phyloP scores from a whole-genome alignment of 768 basidiomycete genomes.

The Hygrophoropsis aurantiaca region DNA sequence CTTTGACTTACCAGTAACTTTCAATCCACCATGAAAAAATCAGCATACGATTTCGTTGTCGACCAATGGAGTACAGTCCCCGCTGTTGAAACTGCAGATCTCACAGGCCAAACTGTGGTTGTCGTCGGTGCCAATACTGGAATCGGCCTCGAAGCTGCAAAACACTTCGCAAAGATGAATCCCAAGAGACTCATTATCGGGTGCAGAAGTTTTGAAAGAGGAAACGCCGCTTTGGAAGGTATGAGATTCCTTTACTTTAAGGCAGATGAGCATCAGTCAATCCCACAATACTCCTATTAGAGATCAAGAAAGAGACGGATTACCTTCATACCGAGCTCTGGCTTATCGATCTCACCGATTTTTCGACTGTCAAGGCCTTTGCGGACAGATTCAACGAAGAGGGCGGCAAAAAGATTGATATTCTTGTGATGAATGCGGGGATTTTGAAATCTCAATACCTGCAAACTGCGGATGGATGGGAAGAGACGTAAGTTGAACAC shows the following conservation, averaged over 20 bases:
- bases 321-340: slow-evolving; percentile 36
- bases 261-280: no score
- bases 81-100: slow-evolving; percentile 15
- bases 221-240: slow-evolving; percentile 20
- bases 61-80: slow-evolving; percentile 17
- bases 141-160: slow-evolving; percentile 30
- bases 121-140: slow-evolving; percentile 34
- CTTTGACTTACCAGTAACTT: no score
- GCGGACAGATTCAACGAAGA: slow-evolving; percentile 24
- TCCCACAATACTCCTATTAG: slow-evolving; percentile 10
- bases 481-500: no score
- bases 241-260: neutral
- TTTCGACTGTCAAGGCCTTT: slow-evolving; percentile 41
- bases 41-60: neutral
- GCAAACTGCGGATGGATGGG: slow-evolving; percentile 45
- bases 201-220: slow-evolving; percentile 27
- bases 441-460: slow-evolving; percentile 13
- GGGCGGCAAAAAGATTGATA: slow-evolving; percentile 31
- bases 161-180: slow-evolving; percentile 31
- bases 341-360: slow-evolving; percentile 40
- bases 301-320: slow-evolving; percentile 22
- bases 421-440: slow-evolving; percentile 47
- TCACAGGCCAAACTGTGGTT: slow-evolving; percentile 29
- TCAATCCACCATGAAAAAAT: slow-evolving; percentile 14
- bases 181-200: slow-evolving; percentile 26